phyloP scores from a whole-genome alignment of 805 yeast genomes.

The Yarrowia alimentaria region DNA sequence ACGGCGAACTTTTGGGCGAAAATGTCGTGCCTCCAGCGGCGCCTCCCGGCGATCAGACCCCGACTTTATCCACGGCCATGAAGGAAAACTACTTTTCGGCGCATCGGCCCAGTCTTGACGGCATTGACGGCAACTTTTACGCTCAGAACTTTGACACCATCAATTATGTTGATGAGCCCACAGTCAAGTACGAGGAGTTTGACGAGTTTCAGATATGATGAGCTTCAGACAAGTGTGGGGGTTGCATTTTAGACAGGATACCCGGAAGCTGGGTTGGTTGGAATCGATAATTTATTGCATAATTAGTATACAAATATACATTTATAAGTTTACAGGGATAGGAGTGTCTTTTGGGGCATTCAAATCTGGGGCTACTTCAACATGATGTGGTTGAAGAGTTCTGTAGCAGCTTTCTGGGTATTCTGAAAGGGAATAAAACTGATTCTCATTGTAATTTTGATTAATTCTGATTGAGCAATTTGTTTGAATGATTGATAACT shows the following conservation, averaged over 20 bases:
- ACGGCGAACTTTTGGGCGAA: constrained; percentile 9
- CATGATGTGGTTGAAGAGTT: too few relatives aligned
- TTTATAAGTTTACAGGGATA: too few relatives aligned
- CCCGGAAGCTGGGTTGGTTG: background rate
- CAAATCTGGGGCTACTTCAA: too few relatives aligned
- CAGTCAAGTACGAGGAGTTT: constrained; percentile 11
- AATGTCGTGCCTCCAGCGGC: constrained; percentile 22
- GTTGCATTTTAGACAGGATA: background rate
- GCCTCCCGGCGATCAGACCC: constrained; percentile 24
- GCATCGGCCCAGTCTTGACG: constrained; percentile 6
- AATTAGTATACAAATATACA: too few relatives aligned
- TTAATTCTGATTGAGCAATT: too few relatives aligned
- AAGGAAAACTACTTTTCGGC: constrained; percentile 19
- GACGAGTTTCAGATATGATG: constrained; percentile 26
- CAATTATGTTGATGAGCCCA: constrained; percentile 5
- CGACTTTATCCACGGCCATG: constrained; percentile 19
- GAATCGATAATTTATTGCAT: constrained; percentile 19
- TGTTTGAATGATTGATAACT: too few relatives aligned
- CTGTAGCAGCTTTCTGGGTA: background rate
- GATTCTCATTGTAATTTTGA: too few relatives aligned
- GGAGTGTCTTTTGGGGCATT: too few relatives aligned
- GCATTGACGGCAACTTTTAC: constrained; percentile 7
- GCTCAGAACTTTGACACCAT: constrained; percentile 3
- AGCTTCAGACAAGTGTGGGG: too few relatives aligned
- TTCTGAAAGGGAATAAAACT: background rate